Evolutionary conservation across 306 rosid genomes (phyloP).

Genomic region (Cucumis melo): DNA sequence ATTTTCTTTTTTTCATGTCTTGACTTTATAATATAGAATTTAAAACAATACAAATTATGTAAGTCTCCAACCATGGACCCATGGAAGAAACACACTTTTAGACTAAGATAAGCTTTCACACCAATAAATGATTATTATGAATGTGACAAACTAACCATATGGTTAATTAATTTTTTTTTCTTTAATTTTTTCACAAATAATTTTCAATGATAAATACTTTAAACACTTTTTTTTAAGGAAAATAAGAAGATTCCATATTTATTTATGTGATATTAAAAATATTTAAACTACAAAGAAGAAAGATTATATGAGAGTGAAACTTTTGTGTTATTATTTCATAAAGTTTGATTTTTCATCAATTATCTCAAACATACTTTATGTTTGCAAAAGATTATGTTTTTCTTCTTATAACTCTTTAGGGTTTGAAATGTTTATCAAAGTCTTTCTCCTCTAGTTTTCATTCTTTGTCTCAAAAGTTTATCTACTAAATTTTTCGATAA

Average conservation of each 20-base stretch:
- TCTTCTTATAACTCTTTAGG: too few relatives aligned
- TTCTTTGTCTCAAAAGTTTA: too few relatives aligned
- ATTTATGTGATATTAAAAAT: neutral
- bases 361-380: too few relatives aligned
- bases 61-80: neutral
- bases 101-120: neutral
- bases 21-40: neutral
- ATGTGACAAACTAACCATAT: neutral
- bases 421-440: too few relatives aligned
- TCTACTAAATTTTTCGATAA: too few relatives aligned
- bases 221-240: neutral
- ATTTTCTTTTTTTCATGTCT: neutral
- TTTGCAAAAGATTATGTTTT: too few relatives aligned
- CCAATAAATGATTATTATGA: neutral
- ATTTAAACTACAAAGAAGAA: too few relatives aligned
- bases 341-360: too few relatives aligned
- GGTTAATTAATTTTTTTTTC: too few relatives aligned
- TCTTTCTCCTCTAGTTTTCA: too few relatives aligned
- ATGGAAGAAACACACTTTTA: neutral
- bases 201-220: neutral
- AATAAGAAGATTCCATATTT: neutral
- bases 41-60: neutral
- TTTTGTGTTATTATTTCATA: too few relatives aligned
- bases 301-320: too few relatives aligned
- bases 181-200: neutral